phyloP scores from a whole-genome alignment of 176 grass and related monocot species.

The Saccharum officinarum region DNA sequence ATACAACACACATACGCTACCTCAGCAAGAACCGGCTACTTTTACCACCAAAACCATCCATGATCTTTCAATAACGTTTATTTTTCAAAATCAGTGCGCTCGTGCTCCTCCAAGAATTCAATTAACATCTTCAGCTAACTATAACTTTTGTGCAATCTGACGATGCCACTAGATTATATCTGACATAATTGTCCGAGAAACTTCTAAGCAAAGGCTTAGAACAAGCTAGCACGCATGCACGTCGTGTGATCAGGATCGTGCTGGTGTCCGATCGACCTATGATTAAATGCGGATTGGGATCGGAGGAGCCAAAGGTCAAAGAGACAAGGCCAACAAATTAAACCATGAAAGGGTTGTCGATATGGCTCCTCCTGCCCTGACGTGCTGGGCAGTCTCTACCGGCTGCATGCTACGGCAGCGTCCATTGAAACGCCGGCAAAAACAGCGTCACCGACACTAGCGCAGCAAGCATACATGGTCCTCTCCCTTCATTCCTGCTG shows the following conservation, averaged over 20 bases:
- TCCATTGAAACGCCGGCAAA: slow-evolving; percentile 17
- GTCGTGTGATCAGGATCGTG: neutral
- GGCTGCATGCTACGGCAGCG: neutral
- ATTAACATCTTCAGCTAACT: neutral
- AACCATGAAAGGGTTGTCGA: slow-evolving; percentile 19
- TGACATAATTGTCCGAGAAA: neutral
- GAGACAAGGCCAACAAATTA: slow-evolving; percentile 19
- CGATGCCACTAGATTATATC: neutral
- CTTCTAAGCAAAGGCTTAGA: neutral
- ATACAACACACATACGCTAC: neutral
- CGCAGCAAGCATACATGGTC: neutral
- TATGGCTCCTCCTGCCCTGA: slow-evolving; percentile 25
- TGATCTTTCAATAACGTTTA: neutral
- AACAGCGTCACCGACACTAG: slow-evolving; percentile 12
- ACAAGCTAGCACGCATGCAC: too few species aligned
- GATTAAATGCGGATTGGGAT: slow-evolving; percentile 15
- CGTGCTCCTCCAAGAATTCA: neutral
- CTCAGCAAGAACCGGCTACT: neutral
- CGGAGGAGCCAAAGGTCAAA: slow-evolving; percentile 16
- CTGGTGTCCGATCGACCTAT: neutral
- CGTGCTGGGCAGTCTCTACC: slow-evolving; percentile 30
- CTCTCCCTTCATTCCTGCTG: neutral
- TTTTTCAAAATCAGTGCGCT: neutral
- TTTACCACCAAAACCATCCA: neutral
- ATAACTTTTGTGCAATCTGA: neutral